These are phyloP conservation scores for Colletotrichum sansevieriae DNA, from an alignment of 2,329 filamentous ascomycete species.

Conservation along the genomic window DNA sequence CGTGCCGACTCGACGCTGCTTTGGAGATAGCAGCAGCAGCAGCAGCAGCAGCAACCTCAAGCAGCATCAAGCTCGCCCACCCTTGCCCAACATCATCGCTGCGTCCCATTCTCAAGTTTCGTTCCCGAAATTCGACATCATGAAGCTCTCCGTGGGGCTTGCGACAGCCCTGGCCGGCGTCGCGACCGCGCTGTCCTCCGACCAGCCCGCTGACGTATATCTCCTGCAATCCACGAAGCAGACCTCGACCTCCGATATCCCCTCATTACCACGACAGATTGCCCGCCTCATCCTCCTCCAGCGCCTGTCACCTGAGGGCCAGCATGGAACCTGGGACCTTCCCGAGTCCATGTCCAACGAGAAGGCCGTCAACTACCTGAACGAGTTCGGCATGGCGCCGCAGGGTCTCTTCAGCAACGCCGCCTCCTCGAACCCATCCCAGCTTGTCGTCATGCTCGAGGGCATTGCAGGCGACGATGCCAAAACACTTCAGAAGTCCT, in stretches of 20 bases:
- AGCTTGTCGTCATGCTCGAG: slow-evolving; percentile 72
- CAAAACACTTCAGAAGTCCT: slow-evolving; percentile 56
- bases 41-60: slow-evolving; percentile 14
- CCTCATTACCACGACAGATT: slow-evolving; percentile 65
- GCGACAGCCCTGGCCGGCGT: slow-evolving; percentile 54
- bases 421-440: slow-evolving; percentile 54
- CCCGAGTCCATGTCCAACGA: slow-evolving; percentile 58
- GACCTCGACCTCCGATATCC: slow-evolving; percentile 49
- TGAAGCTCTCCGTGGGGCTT: slow-evolving; percentile 59
- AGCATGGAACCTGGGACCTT: slow-evolving; percentile 62
- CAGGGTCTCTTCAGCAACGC: slow-evolving; percentile 63
- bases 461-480: slow-evolving; percentile 64
- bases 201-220: slow-evolving; percentile 65
- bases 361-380: slow-evolving; percentile 67
- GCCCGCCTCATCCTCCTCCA: slow-evolving; percentile 71
- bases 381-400: slow-evolving; percentile 68
- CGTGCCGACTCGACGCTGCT: slow-evolving; percentile 37
- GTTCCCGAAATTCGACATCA: slow-evolving; percentile 46
- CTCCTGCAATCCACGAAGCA: slow-evolving; percentile 57
- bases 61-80: slow-evolving; percentile 32
- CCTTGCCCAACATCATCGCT: slow-evolving; percentile 18
- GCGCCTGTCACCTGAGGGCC: slow-evolving; percentile 62
- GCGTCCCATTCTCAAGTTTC: slow-evolving; percentile 13
- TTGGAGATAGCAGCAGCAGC: slow-evolving; percentile 33
- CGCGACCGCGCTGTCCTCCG: slow-evolving; percentile 51